These are phyloP conservation scores for Nakazawaea wyomingensis DNA, from an alignment of 805 yeast genomes.

Conservation along the genomic window DNA sequence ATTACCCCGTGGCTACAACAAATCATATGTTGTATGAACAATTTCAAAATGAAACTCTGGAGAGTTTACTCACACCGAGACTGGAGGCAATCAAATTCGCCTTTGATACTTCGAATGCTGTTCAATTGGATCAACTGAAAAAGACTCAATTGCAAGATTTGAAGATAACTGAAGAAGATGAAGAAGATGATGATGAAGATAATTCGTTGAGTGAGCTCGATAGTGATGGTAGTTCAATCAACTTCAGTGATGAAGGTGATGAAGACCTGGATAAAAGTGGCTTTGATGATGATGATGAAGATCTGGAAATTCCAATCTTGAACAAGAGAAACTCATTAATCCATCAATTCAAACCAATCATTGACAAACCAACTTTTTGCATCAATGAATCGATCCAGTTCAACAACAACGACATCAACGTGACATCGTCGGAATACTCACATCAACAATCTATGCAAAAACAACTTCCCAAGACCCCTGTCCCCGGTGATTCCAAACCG, in stretches of 20 bases:
- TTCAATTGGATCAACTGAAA: conserved; percentile 1
- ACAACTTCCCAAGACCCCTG: conserved; percentile 7
- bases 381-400: conserved; percentile 15
- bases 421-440: conserved; percentile 21
- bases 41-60: conserved; percentile 20
- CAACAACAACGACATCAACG: conserved; percentile 20
- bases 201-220: conserved; percentile 2
- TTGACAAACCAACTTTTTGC: conserved; percentile 17
- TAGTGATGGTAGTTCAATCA: conserved; percentile 10
- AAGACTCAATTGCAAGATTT: background rate
- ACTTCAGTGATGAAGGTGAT: conserved; percentile 17
- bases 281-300: conserved; percentile 18
- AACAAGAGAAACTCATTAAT: conserved; percentile 15
- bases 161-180: conserved; percentile 15
- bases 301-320: conserved; percentile 10
- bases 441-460: conserved; percentile 30
- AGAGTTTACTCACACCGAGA: conserved; percentile 28
- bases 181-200: conserved; percentile 8
- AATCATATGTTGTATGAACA: conserved; percentile 23
- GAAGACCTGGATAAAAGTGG: conserved; percentile 14
- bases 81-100: conserved; percentile 33
- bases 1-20: conserved; percentile 25
- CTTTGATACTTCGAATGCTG: conserved; percentile 28
- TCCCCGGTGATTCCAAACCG: conserved; percentile 1
- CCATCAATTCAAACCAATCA: conserved; percentile 13